A percentile compares a stretch with the other conserved stretches of the same genome.
These are phyloP conservation scores for Cladosporium cucumerinum DNA, from an alignment of 2,329 filamentous ascomycete species.

Conservation along the genomic window DNA sequence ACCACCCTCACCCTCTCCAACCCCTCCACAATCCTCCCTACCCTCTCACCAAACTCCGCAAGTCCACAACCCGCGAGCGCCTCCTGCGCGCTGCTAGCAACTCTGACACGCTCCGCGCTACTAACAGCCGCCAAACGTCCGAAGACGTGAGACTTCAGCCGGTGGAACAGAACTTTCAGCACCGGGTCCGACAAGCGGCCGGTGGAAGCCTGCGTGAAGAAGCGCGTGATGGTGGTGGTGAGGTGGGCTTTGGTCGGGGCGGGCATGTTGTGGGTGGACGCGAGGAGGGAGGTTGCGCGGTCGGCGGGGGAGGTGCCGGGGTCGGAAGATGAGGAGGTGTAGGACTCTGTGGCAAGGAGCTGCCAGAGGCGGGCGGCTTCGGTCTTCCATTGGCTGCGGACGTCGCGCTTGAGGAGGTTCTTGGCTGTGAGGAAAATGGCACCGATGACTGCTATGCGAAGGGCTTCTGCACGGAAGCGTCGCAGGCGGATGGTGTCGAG, in stretches of 20 bases:
- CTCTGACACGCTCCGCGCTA: conserved; percentile 67
- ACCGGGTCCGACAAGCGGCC: conserved; percentile 57
- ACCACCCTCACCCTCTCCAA: conserved; percentile 63
- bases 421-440: conserved; percentile 77
- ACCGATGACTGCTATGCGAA: conserved; percentile 68
- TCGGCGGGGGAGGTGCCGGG: conserved; percentile 29
- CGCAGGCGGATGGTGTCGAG: conserved; percentile 65
- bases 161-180: conserved; percentile 64
- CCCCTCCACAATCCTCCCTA: conserved; percentile 67
- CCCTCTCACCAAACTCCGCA: conserved; percentile 68
- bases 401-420: conserved; percentile 77
- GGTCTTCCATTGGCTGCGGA: conserved; percentile 71
- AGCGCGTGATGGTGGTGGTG: conserved; percentile 45
- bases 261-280: conserved; percentile 50
- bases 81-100: conserved; percentile 66
- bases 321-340: conserved; percentile 40
- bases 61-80: conserved; percentile 66
- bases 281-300: conserved; percentile 48
- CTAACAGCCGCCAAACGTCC: conserved; percentile 62
- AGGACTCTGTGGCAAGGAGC: conserved; percentile 60
- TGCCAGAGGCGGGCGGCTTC: conserved; percentile 69
- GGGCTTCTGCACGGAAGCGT: conserved; percentile 54
- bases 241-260: conserved; percentile 45
- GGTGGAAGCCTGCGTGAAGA: conserved; percentile 50
- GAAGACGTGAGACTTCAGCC: conserved; percentile 65